Evolutionary conservation across 1,284 basidiomycete species (phyloP).

Genomic region (Ceratobasidium sp.): DNA sequence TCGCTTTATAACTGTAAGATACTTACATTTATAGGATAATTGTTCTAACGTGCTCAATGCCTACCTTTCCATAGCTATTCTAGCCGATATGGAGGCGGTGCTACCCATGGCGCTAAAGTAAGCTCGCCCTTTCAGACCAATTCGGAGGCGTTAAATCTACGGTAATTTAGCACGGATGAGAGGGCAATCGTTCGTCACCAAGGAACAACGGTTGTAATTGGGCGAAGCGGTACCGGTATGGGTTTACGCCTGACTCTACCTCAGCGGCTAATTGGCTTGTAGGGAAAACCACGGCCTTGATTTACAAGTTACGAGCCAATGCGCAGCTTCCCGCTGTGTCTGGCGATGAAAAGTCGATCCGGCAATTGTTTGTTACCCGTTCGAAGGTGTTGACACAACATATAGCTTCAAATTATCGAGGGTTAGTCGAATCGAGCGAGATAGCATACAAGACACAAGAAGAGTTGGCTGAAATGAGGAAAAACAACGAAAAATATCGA

Average conservation of each 20-base stretch:
- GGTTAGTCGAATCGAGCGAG: slow-evolving; percentile 33
- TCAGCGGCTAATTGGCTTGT: neutral
- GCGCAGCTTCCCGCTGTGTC: slow-evolving; percentile 2
- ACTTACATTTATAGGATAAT: too few species aligned
- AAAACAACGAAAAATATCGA: slow-evolving; percentile 24
- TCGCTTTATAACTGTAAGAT: slow-evolving; percentile 38
- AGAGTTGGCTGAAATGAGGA: slow-evolving; percentile 35
- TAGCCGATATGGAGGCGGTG: slow-evolving; percentile 38
- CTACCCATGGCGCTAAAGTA: slow-evolving; percentile 39
- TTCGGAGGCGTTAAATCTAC: too few species aligned
- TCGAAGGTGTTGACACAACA: slow-evolving; percentile 33
- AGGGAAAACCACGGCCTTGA: slow-evolving; percentile 38
- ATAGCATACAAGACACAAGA: slow-evolving; percentile 26
- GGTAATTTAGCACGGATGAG: slow-evolving; percentile 23
- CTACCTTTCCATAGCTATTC: slow-evolving; percentile 12
- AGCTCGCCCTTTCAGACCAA: neutral
- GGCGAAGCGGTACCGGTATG: slow-evolving; percentile 38
- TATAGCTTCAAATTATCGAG: slow-evolving; percentile 32
- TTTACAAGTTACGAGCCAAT: slow-evolving; percentile 41
- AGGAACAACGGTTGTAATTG: slow-evolving; percentile 37
- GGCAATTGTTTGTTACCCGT: slow-evolving; percentile 38
- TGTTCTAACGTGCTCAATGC: neutral
- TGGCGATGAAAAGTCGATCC: slow-evolving; percentile 51
- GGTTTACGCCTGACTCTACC: neutral
- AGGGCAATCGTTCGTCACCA: slow-evolving; percentile 28